phyloP scores from a whole-genome alignment of 2,329 filamentous ascomycete species.

The Catunica adiposa region DNA sequence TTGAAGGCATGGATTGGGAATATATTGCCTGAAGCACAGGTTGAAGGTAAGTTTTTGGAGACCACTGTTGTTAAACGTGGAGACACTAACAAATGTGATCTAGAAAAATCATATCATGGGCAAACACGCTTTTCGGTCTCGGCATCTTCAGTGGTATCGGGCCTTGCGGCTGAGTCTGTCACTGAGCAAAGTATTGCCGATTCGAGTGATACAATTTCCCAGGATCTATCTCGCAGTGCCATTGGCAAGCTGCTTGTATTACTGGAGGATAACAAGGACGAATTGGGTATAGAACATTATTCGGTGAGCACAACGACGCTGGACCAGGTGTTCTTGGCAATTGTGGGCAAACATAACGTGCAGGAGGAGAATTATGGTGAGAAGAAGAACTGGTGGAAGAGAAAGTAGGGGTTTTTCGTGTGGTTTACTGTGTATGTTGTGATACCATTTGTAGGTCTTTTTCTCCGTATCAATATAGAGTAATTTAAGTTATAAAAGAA shows the following conservation, averaged over 20 bases:
- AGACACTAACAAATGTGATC: no score
- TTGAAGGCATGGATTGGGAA: constrained; percentile 49
- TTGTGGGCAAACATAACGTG: constrained; percentile 66
- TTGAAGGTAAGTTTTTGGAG: constrained; percentile 32
- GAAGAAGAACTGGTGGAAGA: constrained; percentile 12
- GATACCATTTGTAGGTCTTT: not conserved
- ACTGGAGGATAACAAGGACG: constrained; percentile 53
- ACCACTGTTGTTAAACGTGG: constrained; percentile 1
- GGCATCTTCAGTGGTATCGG: constrained; percentile 23
- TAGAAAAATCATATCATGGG: constrained; percentile 59
- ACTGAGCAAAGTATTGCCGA: not conserved
- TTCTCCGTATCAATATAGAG: no score
- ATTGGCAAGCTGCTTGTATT: constrained; percentile 55
- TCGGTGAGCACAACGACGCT: constrained; percentile 74
- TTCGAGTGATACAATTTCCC: constrained; percentile 12
- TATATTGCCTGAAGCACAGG: constrained; percentile 45
- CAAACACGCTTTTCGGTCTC: constrained; percentile 74
- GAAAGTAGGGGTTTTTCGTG: not conserved
- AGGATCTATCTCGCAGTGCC: constrained; percentile 28
- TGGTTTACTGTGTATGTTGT: not conserved
- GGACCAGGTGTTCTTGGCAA: constrained; percentile 78
- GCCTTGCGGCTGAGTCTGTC: not conserved
- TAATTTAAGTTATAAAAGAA: no score
- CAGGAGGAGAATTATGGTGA: constrained; percentile 50
- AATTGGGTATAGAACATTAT: constrained; percentile 66